Evolutionary conservation across 345 rosid species (phyloP), one percentile per base, ranked within the genome.

Genomic region (Eutrema yunnanense): DNA sequence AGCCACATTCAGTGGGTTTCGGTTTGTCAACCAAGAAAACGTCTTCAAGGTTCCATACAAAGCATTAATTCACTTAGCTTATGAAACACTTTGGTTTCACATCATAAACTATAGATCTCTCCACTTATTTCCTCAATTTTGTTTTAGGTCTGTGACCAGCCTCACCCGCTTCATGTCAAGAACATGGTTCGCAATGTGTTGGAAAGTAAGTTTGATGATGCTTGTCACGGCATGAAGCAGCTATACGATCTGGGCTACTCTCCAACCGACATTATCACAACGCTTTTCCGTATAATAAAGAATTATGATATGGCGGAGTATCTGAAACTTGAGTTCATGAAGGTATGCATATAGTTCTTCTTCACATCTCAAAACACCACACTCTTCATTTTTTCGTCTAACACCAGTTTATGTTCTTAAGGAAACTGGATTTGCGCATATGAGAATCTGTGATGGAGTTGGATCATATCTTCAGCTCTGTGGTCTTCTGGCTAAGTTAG

Each of bases 401-500:
- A 42, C 47, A 62, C 51, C 14, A 43, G 43, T 41, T 0, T 56
- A 7, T 32, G 4, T 60, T 43, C 41, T 81, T 79, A 82, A 95
- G 99, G 99, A 92, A 87, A 87, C 92, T 52, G 97, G 97, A 29
- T 95, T 90, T 84, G 96, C 96, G 33, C 99, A 92, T 80, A 90
- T 92, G 97, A 87, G 97, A 81, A 89, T 92, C 67, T 88, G 93
- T 61, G 96, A 95, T 79, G 96, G 99, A 27, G 97, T 95, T 58
- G 99, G 99, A 60, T 90, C 99, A 10, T 92, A 88, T 80, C 97
- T 95, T 81, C 99, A 95, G 81, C 81, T 95, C 6, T 88, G 96
- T 6, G 96, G 99, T 49, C 96, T 95, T 62, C 80, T 95, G 46
- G 96, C 97, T 26, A 95, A 95, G 85, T 80, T 95, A 53, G 84